Conservation (phyloP, 345 rosid species). For the Citrus sinensis region DVS_A1.0 CM039165.1:6489501-6490000, state of each 20-base stretch:
- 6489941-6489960: too few species aligned
- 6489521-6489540: not conserved
- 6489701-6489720: not conserved
- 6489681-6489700: not conserved
- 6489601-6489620: not conserved
- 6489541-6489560: not conserved
- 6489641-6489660: too few species aligned
- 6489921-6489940: not conserved
- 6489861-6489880: not conserved
- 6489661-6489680: not conserved
- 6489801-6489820: not conserved
- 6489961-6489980: too few species aligned
- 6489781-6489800: not conserved
- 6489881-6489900: not conserved
- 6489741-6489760: not conserved
- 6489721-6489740: not conserved
- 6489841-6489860: not conserved
- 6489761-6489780: not conserved
- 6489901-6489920: not conserved
- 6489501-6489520: not conserved
- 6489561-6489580: slow-evolving; percentile 23
- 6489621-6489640: not conserved
- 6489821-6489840: not conserved
- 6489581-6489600: slow-evolving; percentile 7
- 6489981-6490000: too few species aligned